phyloP scores from a whole-genome alignment of 495 filamentous ascomycete genomes.

The Annulohypoxylon stygium region DNA sequence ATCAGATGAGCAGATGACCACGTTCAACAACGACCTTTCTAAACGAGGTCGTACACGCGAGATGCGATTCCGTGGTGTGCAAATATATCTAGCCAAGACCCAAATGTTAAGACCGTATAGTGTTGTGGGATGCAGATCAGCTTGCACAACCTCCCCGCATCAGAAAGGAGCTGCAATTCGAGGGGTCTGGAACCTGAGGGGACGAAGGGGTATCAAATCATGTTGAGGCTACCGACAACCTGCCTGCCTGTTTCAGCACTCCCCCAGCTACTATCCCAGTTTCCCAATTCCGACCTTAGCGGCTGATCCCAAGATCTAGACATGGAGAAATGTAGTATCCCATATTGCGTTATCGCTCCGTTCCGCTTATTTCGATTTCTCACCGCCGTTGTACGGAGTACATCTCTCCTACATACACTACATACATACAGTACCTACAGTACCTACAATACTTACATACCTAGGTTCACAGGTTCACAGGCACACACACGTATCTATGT shows the following conservation, averaged over 20 bases:
- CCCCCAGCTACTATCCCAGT: conserved; percentile 38
- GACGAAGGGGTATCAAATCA: conserved; percentile 29
- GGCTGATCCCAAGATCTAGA: conserved; percentile 48
- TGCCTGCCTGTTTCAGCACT: conserved; percentile 47
- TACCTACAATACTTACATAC: too few relatives aligned
- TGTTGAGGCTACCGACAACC: conserved; percentile 38
- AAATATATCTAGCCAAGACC: conserved; percentile 33
- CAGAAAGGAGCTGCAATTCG: conserved; percentile 29
- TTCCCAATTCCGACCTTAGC: conserved; percentile 39
- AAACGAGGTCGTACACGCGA: conserved; percentile 11
- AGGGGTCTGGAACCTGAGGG: conserved; percentile 40
- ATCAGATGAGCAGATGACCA: conserved; percentile 1
- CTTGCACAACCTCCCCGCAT: conserved; percentile 43
- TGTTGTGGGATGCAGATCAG: conserved; percentile 44
- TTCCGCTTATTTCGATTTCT: conserved; percentile 42
- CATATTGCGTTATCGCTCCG: conserved; percentile 48
- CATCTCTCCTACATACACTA: not conserved
- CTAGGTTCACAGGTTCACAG: too few relatives aligned
- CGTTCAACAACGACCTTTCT: conserved; percentile 14
- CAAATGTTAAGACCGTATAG: conserved; percentile 23
- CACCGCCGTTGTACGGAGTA: conserved; percentile 40
- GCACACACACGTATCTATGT: conserved; percentile 10
- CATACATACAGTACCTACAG: not conserved
- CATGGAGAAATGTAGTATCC: conserved; percentile 44
- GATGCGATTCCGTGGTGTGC: conserved; percentile 25